Conservation (phyloP, 1,139 yeast genomes). For the Saccharomyces pastorianus region DNA sequence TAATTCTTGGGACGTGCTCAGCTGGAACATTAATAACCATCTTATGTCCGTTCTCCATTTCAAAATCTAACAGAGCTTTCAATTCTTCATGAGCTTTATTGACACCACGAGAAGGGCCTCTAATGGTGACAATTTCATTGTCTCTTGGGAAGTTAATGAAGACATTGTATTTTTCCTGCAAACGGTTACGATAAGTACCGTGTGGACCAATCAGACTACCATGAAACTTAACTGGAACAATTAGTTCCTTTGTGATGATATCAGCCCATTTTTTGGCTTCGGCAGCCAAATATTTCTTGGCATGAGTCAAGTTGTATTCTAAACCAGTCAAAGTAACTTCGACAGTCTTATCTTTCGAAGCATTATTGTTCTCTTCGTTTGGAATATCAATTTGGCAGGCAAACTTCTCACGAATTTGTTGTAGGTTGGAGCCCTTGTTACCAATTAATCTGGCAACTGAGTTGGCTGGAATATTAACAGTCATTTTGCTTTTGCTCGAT, state of each 20-base stretch:
- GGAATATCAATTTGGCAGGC: conserved; percentile 71
- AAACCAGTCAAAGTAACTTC: conserved; percentile 64
- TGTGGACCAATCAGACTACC: conserved; percentile 77
- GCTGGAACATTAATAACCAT: conserved; percentile 58
- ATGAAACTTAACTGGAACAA: conserved; percentile 72
- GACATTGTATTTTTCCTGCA: conserved; percentile 85
- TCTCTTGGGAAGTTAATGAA: conserved; percentile 65
- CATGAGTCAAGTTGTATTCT: conserved; percentile 70
- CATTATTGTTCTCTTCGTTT: conserved; percentile 19
- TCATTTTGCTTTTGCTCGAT: conserved; percentile 29
- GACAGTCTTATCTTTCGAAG: conserved; percentile 40
- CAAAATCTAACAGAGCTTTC: conserved; percentile 74
- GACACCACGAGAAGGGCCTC: conserved; percentile 90
- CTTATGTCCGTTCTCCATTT: conserved; percentile 75
- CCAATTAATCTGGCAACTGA: conserved; percentile 81
- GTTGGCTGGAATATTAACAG: conserved; percentile 55
- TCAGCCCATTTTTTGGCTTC: conserved; percentile 77
- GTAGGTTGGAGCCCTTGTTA: conserved; percentile 70
- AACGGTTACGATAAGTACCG: conserved; percentile 74
- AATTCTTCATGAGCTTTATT: conserved; percentile 80
- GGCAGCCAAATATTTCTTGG: conserved; percentile 50
- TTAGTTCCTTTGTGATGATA: conserved; percentile 55
- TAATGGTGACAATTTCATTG: conserved; percentile 62
- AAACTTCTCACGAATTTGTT: conserved; percentile 64
- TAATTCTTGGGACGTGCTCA: conserved; percentile 69